Evolutionary conservation across 2,329 filamentous ascomycete genomes (phyloP).

Genomic region (Bipolaris oryzae): DNA sequence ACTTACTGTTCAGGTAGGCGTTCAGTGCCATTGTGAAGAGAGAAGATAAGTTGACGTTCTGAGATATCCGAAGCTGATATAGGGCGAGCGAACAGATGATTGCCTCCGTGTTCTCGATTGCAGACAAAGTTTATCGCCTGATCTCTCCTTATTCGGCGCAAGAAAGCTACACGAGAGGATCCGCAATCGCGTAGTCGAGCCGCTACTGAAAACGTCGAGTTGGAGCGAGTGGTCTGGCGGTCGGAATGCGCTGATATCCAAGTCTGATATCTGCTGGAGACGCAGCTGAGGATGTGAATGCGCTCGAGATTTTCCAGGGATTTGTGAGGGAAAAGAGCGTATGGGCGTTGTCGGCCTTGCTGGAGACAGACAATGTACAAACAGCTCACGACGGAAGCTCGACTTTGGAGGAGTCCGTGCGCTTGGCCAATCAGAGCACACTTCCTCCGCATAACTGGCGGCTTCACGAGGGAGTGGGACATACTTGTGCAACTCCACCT

Average conservation of each 20-base stretch:
- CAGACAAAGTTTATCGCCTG: background rate
- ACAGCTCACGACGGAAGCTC: slow-evolving; percentile 4
- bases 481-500: too few relatives aligned
- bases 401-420: slow-evolving; percentile 8
- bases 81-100: background rate
- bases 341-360: background rate
- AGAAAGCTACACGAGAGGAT: background rate
- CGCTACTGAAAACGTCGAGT: background rate
- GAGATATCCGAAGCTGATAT: background rate
- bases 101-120: background rate
- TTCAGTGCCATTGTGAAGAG: slow-evolving; percentile 49
- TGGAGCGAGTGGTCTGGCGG: background rate
- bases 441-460: slow-evolving; percentile 4
- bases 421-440: slow-evolving; percentile 1
- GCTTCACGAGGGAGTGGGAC: too few relatives aligned
- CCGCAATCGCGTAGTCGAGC: background rate
- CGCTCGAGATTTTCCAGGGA: background rate
- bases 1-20: slow-evolving; percentile 52
- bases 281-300: background rate
- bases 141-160: background rate
- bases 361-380: background rate
- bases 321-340: background rate
- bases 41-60: background rate
- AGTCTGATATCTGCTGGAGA: background rate
- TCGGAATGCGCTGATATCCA: background rate